Evolutionary conservation across 306 rosid species (phyloP).

Genomic region (Dryas drummondii): DNA sequence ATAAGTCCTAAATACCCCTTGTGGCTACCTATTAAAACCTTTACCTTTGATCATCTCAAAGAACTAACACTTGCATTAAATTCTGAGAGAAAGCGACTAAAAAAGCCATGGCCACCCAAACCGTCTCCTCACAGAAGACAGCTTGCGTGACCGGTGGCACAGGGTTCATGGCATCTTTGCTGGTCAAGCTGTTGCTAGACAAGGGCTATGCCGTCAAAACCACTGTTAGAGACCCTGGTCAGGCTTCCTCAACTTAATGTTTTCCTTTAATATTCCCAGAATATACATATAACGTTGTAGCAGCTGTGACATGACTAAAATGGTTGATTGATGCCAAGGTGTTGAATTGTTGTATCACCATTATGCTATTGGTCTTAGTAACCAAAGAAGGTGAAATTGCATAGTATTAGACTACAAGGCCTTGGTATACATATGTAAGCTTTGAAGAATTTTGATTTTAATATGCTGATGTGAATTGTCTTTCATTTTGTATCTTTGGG

Average conservation of each 20-base stretch:
- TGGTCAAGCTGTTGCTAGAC: slow-evolving; percentile 60
- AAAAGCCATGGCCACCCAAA: slow-evolving; percentile 42
- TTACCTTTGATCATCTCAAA: no score
- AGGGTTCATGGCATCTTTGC: slow-evolving; percentile 63
- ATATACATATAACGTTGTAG: no score
- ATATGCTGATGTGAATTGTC: neutral
- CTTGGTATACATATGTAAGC: no score
- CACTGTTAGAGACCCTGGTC: slow-evolving; percentile 74
- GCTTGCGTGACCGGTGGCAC: slow-evolving; percentile 78
- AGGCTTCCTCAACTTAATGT: neutral
- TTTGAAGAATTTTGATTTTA: neutral
- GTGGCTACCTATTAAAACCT: neutral
- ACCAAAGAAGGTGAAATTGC: neutral
- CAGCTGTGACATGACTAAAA: neutral
- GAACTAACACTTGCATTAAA: no score
- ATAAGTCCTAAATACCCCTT: neutral
- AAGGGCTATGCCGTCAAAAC: slow-evolving; percentile 72
- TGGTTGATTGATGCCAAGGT: neutral
- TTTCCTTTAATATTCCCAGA: no score
- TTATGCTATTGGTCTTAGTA: neutral
- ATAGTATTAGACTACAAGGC: neutral
- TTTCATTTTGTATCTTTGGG: slow-evolving; percentile 10
- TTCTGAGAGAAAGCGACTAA: no score
- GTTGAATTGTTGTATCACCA: neutral
- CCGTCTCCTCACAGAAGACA: slow-evolving; percentile 31